These are phyloP conservation scores for Clarireedia sp. DNA, from an alignment of 2,329 filamentous ascomycete genomes.

Conservation along the genomic window DNA sequence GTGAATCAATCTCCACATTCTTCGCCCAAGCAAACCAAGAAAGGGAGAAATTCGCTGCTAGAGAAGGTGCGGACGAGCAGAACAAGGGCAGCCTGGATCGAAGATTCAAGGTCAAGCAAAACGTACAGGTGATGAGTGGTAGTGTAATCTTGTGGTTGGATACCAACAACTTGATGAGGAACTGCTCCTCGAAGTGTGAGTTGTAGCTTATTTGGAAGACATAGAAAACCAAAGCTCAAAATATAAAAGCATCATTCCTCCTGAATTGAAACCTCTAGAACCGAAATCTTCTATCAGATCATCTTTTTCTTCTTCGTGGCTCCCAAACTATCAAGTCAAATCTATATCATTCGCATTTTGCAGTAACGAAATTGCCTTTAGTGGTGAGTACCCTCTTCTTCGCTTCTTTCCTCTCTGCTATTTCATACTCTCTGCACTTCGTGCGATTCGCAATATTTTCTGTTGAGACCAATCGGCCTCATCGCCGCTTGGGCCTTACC, in stretches of 20 bases:
- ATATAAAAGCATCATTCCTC: constrained; percentile 7
- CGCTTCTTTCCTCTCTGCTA: too few species aligned
- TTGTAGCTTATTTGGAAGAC: background rate
- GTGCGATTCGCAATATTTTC: too few species aligned
- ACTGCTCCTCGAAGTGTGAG: constrained; percentile 1
- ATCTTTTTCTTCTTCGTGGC: background rate
- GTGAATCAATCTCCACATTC: constrained; percentile 23
- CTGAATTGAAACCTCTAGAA: background rate
- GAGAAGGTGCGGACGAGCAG: constrained; percentile 26
- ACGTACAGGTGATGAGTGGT: constrained; percentile 19
- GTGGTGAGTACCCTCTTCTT: too few species aligned
- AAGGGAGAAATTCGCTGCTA: constrained; percentile 16
- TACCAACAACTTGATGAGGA: background rate
- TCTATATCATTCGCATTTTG: too few species aligned
- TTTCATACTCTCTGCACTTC: too few species aligned
- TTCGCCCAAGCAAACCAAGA: constrained; percentile 14
- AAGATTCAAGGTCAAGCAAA: constrained; percentile 25
- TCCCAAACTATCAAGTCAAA: too few species aligned
- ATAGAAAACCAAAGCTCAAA: background rate
- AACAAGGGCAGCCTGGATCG: constrained; percentile 21
- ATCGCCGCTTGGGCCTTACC: too few species aligned
- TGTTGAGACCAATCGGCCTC: too few species aligned
- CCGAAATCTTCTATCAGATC: background rate
- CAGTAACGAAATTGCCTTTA: too few species aligned
- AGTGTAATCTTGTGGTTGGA: constrained; percentile 23